Percentiles rank a stretch among this genome's conserved stretches.
These are phyloP conservation scores for Pseudogymnoascus destructans DNA, from an alignment of 2,329 filamentous ascomycete species.

Conservation along the genomic window DNA sequence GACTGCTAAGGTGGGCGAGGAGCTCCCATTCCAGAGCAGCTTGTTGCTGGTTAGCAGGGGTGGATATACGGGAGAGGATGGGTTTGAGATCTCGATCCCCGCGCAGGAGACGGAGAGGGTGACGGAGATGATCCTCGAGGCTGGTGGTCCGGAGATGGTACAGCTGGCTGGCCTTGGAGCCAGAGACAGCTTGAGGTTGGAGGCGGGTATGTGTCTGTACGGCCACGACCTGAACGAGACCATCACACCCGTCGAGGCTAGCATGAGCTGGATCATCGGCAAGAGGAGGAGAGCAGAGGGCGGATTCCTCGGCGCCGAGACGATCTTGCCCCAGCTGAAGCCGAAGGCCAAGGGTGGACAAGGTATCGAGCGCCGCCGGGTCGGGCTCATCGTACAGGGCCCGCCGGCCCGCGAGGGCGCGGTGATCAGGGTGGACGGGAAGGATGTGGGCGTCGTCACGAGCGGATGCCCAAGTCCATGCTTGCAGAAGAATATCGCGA, in stretches of 20 bases:
- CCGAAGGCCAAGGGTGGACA: slow-evolving; percentile 57
- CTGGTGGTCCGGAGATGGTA: slow-evolving; percentile 46
- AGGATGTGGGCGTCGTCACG: slow-evolving; percentile 67
- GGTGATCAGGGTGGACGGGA: slow-evolving; percentile 52
- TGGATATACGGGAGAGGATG: slow-evolving; percentile 95
- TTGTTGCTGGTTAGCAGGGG: slow-evolving; percentile 67
- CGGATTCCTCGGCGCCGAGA: slow-evolving; percentile 74
- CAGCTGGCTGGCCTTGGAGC: slow-evolving; percentile 81
- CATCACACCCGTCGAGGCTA: slow-evolving; percentile 54
- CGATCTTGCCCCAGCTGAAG: slow-evolving; percentile 64
- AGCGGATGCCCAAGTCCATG: slow-evolving; percentile 84
- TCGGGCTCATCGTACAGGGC: slow-evolving; percentile 73
- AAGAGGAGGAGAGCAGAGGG: slow-evolving; percentile 55
- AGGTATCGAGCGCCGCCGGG: slow-evolving; percentile 57
- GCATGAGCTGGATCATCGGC: slow-evolving; percentile 69
- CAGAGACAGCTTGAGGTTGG: slow-evolving; percentile 80
- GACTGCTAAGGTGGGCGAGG: slow-evolving; percentile 35
- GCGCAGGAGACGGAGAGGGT: slow-evolving; percentile 50
- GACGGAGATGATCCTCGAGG: slow-evolving; percentile 43
- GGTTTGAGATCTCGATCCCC: slow-evolving; percentile 87
- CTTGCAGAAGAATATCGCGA: slow-evolving; percentile 81
- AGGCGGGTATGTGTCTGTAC: slow-evolving; percentile 99
- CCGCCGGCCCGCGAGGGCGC: slow-evolving; percentile 84
- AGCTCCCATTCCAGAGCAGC: slow-evolving; percentile 26
- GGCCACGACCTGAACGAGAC: slow-evolving; percentile 88